These are phyloP conservation scores for Hippophae tibetana DNA, from an alignment of 306 rosid genomes.

Conservation along the genomic window DNA sequence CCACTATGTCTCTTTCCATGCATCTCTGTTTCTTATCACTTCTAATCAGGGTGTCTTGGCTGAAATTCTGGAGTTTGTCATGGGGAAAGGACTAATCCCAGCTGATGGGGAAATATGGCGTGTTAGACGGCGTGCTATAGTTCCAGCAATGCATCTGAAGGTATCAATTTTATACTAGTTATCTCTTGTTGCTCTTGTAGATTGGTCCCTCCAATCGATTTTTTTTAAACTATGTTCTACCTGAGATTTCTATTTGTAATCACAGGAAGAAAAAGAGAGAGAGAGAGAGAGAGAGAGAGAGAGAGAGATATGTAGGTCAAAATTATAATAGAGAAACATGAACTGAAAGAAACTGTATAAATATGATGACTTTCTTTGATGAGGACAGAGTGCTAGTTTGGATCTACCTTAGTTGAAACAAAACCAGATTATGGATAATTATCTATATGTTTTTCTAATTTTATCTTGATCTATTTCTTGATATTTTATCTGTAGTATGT, in stretches of 20 bases:
- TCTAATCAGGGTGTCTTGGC: constrained; percentile 86
- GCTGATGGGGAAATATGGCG: constrained; percentile 99
- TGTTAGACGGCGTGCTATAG: constrained; percentile 73
- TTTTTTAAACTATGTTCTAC: not conserved
- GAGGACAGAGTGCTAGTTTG: constrained; percentile 3
- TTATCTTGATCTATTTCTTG: constrained; percentile 22
- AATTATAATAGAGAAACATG: too few species aligned
- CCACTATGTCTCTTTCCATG: not conserved
- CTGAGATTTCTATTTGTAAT: not conserved
- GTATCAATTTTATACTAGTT: constrained; percentile 20
- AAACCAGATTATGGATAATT: not conserved
- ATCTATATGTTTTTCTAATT: constrained; percentile 8
- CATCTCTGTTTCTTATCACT: constrained; percentile 10
- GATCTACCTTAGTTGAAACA: constrained; percentile 11
- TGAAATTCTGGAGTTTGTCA: constrained; percentile 88
- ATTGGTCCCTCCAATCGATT: not conserved
- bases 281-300: too few species aligned
- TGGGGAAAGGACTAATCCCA: constrained; percentile 98
- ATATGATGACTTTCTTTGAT: too few species aligned
- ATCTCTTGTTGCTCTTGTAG: not conserved
- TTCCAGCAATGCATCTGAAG: constrained; percentile 88
- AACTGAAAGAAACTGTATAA: too few species aligned
- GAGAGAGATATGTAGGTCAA: too few species aligned
- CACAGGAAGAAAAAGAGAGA: not conserved
- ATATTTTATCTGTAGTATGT: constrained; percentile 51